Evolutionary conservation across 495 filamentous ascomycete species (phyloP), one percentile per base, ranked within the genome.

Genomic region (Penicillium ochrochloron): DNA sequence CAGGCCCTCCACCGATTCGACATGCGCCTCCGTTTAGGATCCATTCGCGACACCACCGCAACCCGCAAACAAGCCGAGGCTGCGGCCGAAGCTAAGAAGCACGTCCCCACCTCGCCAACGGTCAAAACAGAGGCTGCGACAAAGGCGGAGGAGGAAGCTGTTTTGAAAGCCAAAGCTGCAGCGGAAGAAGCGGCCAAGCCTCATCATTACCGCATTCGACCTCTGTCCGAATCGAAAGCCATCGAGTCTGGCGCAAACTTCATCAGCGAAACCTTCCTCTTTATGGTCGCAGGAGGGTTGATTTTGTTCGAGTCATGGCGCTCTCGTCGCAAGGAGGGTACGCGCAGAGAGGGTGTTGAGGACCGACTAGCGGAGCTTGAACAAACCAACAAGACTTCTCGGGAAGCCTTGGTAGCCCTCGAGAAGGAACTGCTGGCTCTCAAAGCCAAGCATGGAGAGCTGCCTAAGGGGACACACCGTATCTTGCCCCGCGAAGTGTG

Each of bases 221-320:
- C 96, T 1, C 81, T 99, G 2, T 90, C 92, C 35, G 96, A 99
- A 69, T 85, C 86, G 15, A 97, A 98, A 72, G 95, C 95, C 6
- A 96, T 99, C 31, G 95, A 99, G 72, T 85, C 93, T 8, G 96
- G 97, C 29, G 96, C 95, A 11, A 96, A 96, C 61, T 97, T 99
- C 57, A 89, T 96, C 56, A 92, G 92, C 46, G 95, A 99, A 69
- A 79, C 85, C 1, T 99, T 99, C 72, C 86, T 99, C 34, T 90
- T 98, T 60, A 58, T 86, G 5, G 92, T 98, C 15, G 96, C 90
- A 3, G 87, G 88, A 14, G 84, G 82, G 0, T 73, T 98, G 67
- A 89, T 99, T 44, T 73, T 96, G 2, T 94, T 90, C 62, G 95
- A 99, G 76, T 90, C 89, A 25, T 88, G 85, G 73, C 82, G 90